Conservation (phyloP, 2,329 filamentous ascomycete genomes). For the Penicillium vulpinum region DNA sequence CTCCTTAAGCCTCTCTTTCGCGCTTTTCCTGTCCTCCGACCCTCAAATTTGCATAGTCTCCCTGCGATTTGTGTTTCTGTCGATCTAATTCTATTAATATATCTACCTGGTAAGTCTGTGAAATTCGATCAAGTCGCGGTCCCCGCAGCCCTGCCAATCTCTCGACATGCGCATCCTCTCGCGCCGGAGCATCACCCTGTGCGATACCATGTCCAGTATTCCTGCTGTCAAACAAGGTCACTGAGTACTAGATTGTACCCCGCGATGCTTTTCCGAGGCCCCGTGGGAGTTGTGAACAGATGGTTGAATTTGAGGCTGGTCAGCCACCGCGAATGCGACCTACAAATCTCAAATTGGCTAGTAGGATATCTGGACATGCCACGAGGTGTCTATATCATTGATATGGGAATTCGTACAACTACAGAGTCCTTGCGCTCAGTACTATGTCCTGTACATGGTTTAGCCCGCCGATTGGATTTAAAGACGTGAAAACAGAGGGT, state of each 20-base stretch:
- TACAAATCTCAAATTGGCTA: slow-evolving; percentile 1
- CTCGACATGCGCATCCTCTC: slow-evolving; percentile 20
- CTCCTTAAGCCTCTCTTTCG: slow-evolving; percentile 31
- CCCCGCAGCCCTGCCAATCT: slow-evolving; percentile 16
- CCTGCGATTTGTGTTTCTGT: slow-evolving; percentile 10
- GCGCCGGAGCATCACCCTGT: slow-evolving; percentile 14
- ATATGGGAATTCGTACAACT: not conserved
- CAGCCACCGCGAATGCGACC: slow-evolving; percentile 6
- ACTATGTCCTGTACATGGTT: not conserved
- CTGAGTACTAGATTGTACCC: not conserved
- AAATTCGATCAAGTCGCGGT: slow-evolving; percentile 15
- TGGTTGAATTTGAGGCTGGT: slow-evolving; percentile 5
- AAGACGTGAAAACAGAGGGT: not conserved
- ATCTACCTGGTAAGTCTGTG: slow-evolving; percentile 19
- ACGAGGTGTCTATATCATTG: not conserved
- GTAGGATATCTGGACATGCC: not conserved
- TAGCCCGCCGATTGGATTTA: not conserved
- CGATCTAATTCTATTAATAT: not conserved
- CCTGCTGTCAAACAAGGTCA: not conserved
- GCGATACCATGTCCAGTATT: slow-evolving; percentile 2
- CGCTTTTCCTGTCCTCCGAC: slow-evolving; percentile 21
- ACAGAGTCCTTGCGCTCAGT: not conserved
- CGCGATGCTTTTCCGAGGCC: not conserved
- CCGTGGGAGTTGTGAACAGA: not conserved
- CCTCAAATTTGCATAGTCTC: slow-evolving; percentile 15